Percentiles rank a stretch among this genome's conserved stretches.
Conservation (phyloP, 192 early-diverging fungal species). For the Linnemannia elongata region DNA sequence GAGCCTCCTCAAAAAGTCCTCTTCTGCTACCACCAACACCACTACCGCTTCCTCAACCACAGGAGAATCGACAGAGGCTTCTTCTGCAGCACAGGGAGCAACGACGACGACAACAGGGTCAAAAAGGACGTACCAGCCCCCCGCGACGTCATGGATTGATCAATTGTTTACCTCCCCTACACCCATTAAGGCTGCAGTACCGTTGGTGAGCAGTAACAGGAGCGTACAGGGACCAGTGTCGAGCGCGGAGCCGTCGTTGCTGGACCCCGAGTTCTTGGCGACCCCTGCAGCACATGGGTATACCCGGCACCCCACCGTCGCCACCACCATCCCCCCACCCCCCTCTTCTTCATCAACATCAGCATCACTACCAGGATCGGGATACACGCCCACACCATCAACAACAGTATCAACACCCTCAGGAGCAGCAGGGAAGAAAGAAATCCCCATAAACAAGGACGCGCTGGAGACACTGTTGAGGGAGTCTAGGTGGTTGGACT, state of each 20-base stretch:
- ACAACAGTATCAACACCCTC: too few species aligned
- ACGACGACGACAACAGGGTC: not conserved
- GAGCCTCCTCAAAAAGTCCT: conserved; percentile 25
- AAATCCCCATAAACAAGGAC: conserved; percentile 24
- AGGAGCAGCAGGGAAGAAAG: not conserved
- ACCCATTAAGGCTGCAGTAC: not conserved
- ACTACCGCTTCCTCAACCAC: not conserved
- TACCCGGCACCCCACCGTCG: conserved; percentile 9
- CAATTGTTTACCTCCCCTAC: conserved; percentile 14
- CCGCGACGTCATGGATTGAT: conserved; percentile 32
- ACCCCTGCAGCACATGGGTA: conserved; percentile 45
- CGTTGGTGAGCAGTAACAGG: not conserved
- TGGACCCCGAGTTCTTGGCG: conserved; percentile 45
- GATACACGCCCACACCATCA: conserved; percentile 11
- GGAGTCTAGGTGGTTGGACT: conserved; percentile 50
- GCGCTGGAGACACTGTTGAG: conserved; percentile 30
- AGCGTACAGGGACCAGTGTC: not conserved
- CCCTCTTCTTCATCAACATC: not conserved
- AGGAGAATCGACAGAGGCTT: not conserved
- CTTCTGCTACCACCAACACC: not conserved
- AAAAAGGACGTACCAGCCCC: not conserved
- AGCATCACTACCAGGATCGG: not conserved
- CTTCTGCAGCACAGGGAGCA: not conserved
- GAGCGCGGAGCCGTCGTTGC: conserved; percentile 3
- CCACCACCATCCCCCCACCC: not conserved